Evolutionary conservation across 805 yeast genomes (phyloP).

Genomic region (Hanseniaspora vineae): DNA sequence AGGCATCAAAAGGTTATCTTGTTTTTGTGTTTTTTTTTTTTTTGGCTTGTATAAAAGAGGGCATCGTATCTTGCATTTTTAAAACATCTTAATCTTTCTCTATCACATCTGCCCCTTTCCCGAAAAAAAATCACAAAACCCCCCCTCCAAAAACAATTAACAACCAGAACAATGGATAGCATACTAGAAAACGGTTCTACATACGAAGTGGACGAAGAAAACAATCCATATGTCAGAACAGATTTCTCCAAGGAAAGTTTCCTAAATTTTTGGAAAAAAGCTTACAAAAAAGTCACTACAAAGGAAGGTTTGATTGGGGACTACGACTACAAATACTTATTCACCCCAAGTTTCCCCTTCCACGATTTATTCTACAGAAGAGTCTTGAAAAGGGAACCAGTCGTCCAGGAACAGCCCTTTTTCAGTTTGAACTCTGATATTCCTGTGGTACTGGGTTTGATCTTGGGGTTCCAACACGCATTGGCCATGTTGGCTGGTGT

Average conservation of each 20-base stretch:
- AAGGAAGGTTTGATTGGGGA: conserved; percentile 78
- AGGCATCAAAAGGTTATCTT: too few relatives aligned
- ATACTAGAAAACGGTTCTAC: neutral
- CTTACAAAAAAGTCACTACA: conserved; percentile 43
- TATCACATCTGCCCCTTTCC: too few relatives aligned
- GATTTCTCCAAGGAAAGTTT: conserved; percentile 3
- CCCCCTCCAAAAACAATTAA: too few relatives aligned
- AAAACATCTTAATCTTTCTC: too few relatives aligned
- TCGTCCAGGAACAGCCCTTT: conserved; percentile 47
- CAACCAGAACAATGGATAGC: neutral
- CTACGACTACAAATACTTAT: conserved; percentile 67
- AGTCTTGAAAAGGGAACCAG: conserved; percentile 27
- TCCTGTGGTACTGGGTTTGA: conserved; percentile 65
- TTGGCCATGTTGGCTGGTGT: conserved; percentile 89
- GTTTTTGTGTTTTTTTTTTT: too few relatives aligned
- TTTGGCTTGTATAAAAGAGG: too few relatives aligned
- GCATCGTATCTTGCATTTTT: too few relatives aligned
- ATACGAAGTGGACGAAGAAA: neutral
- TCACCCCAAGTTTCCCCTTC: conserved; percentile 74
- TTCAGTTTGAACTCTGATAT: conserved; percentile 69
- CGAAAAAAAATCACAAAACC: too few relatives aligned
- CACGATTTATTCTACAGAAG: conserved; percentile 10
- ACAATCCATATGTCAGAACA: conserved; percentile 3
- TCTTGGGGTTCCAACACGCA: conserved; percentile 80
- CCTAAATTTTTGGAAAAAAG: conserved; percentile 6